Base-by-base conservation (phyloP, 805 yeast genomes). In the Metschnikowia peoriensis region DNA sequence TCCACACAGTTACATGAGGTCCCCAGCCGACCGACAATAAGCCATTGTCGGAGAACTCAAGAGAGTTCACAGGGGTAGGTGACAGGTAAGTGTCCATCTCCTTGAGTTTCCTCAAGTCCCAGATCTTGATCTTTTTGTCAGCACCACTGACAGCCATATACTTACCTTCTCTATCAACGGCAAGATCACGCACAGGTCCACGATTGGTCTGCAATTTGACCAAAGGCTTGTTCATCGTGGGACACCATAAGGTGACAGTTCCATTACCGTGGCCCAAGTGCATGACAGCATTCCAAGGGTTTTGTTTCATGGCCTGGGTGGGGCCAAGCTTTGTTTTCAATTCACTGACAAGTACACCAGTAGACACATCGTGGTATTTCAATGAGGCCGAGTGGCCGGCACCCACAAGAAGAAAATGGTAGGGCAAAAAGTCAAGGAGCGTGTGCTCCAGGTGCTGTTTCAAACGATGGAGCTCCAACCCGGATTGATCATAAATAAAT, bases 181-280 rank as follows among this genome's bases (percentile, higher is more conserved):
- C 92, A 27, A 93, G 61, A 51, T 90, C 85, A 55, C 93, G 80
- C 12, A 94, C 86, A 0, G 97, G 96, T 1, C 98, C 99, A 60
- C 91, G 78, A 54, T 89, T 81, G 7, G 88, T 79, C 60, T 88
- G 88, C 41, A 94, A 70, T 66, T 89, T 90, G 4, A 83, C 98
- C 54, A 93, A 73, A 1, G 98, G 96, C 38, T 89, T 82, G 7
- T 90, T 76, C 85, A 88, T 84, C 46, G 85, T 82, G 7, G 99
- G 99, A 0, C 97, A 81, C 98, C 98, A 94, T 44, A 94, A 72
- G 0, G 97, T 80, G 0, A 94, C 96, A 7, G 90, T 85, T 54
- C 99, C 99, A 64, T 89, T 93, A 9, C 88, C 81, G 66, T 92
- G 97, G 35, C 99, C 99, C 52, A 91, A 77, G 67, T 94, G 96